Evolutionary conservation across 2,329 filamentous ascomycete species (phyloP), one percentile per base, ranked within the genome.

Genomic region (Cercospora sesami): DNA sequence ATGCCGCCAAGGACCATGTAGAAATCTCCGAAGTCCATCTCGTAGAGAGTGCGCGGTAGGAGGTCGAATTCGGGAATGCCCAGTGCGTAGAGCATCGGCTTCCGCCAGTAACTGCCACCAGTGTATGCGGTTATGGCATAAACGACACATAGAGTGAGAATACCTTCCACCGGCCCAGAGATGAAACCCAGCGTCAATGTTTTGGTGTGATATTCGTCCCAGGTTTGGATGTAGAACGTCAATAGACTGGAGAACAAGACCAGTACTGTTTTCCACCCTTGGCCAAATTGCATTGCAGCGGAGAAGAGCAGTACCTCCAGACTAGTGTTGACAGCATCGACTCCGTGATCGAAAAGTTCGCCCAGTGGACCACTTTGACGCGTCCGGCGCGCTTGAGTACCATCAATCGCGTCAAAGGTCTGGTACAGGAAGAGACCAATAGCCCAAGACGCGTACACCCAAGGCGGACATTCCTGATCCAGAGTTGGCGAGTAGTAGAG

Each of bases 401-500:
- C 95, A 81, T 99, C 95, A 28, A 98, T 93, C 1, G 94, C 95
- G 81, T 99, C 95, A 81, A 99, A 97, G 1, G 94, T 98, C 86
- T 99, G 95, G 81, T 99, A 99, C 62, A 98, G 80, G 79, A 98
- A 97, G 73, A 99, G 82, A 1, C 95, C 95, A 33, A 91, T 80
- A 4, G 94, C 90, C 92, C 94, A 99, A 76, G 89, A 91, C 73
- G 90, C 91, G 83, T 99, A 99, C 16, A 99, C 94, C 95, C 95
- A 99, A 1, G 87, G 79, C 9, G 95, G 95, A 78, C 94, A 98
- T 79, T 99, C 92, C 80, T 92, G 90, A 81, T 98, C 94, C 59
- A 99, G 86, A 0, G 88, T 91, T n/a, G 95, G 95, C 75, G 92
- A 95, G 82, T 97, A 99, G 91, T 93, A 98, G 65, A 99, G 86